Evolutionary conservation across 108 stramenopile genomes (phyloP), one percentile per base, ranked within the genome.

Genomic region (Pseudonitzschia delicatissima): DNA sequence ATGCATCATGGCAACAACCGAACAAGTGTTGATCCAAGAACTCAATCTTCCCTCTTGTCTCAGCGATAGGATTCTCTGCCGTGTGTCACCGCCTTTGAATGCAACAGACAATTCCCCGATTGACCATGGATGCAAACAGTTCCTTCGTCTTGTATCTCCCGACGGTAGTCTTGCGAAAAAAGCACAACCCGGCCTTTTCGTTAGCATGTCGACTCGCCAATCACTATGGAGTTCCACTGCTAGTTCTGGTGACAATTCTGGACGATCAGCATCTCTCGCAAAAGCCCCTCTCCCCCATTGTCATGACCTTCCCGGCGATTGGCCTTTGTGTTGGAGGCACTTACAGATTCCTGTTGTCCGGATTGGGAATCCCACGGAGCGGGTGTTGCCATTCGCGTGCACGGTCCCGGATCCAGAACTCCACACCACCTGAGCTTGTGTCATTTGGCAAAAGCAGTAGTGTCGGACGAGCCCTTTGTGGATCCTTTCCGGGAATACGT

Each of bases 381-480:
- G 7, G 84, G 72, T 5, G 77, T 79, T 0, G 81, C 76, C 9
- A 68, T 81, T 18, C 82, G 85, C 20, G 66, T 82, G 0, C 82
- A 82, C 62, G 82, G 76, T 2, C 55, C 68, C 18, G 71, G 63
- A 58, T 47, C 50, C 20, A 51, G 80, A 36, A 80, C 71, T 0
- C 82, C 85, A 3, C 80, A 86, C 72, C 77, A 86, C 62, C 63
- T 86, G 67, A 81, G 77, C 15, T 64, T 86, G 20, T 68, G 75
- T 0, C 49, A 64, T n/a, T 28, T 67, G 27, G 69, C 81, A 6
- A 11, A 48, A 17, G 77, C 78, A 9, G 85, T 86, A 2, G 82
- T 86, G 2, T 66, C 57, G 18, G 85, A 86, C 40, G 85, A 86
- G 73, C 79, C 85, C 7, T 86, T 86, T 74, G 85, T 86, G n/a